A percentile compares a stretch with the other conserved stretches of the same genome.
These are phyloP conservation scores for Isoetes taiwanensis DNA, from an alignment of 75 land plant species.

Conservation along the genomic window DNA sequence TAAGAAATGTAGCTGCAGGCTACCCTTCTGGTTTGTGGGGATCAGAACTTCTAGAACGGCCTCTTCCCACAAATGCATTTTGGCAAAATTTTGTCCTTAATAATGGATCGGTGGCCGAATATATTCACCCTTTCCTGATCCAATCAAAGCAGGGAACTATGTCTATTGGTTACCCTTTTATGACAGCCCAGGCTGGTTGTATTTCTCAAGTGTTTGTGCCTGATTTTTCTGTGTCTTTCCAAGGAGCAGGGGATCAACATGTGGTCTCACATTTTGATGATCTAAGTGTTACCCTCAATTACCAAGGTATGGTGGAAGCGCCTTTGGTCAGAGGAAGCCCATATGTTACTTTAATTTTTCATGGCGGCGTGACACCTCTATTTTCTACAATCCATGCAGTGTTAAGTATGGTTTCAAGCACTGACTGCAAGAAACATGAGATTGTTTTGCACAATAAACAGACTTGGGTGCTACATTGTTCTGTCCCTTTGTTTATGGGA, in stretches of 20 bases:
- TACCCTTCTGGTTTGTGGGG: constrained; percentile 50
- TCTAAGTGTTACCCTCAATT: constrained; percentile 11
- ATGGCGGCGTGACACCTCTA: constrained; percentile 4
- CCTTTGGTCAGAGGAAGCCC: constrained; percentile 76
- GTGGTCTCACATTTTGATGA: constrained; percentile 21
- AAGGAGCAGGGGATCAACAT: too few species aligned
- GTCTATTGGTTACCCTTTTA: constrained; percentile 48
- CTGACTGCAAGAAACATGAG: constrained; percentile 38
- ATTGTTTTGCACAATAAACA: constrained; percentile 48
- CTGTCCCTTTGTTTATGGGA: constrained; percentile 21
- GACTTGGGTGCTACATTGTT: constrained; percentile 58
- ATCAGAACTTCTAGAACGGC: constrained; percentile 26
- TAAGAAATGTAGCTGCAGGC: too few species aligned
- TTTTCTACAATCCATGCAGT: constrained; percentile 51
- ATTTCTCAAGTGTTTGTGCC: constrained; percentile 42
- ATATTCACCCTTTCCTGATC: constrained; percentile 76
- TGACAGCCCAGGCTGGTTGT: constrained; percentile 22
- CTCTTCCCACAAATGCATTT: constrained; percentile 76
- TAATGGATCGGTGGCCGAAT: constrained; percentile 61
- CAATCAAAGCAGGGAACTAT: constrained; percentile 34
- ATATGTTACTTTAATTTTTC: constrained; percentile 37
- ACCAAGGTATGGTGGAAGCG: constrained; percentile 23
- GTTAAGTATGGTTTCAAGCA: constrained; percentile 23
- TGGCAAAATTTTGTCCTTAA: constrained; percentile 79
- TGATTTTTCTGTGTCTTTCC: constrained; percentile 20